Base-by-base conservation (phyloP, 768 basidiomycete species). In the Crucibulum laeve region DNA sequence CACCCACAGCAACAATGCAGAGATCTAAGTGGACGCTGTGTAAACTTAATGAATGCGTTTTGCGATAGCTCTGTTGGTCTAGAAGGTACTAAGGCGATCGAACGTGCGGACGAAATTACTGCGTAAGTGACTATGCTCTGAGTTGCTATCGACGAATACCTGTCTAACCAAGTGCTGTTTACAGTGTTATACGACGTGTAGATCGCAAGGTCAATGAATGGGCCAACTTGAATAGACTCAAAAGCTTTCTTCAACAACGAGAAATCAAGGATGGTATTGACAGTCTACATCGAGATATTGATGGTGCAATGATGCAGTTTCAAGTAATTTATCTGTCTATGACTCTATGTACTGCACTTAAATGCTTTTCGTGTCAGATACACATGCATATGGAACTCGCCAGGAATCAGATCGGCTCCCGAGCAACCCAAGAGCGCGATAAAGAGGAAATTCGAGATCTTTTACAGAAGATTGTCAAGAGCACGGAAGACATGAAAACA, bases 251-350 rank as follows among this genome's bases (percentile, higher is more conserved):
- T 13, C 53, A 55, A 32, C 69, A 66, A 49, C 44, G 55, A 17
- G 69, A 69, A 38, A 68, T 74, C n/a, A 64, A 63, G 44, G 56
- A 67, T 25, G 70, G 66, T 1, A 62, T 74, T 32, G 63, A 67
- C 38, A 51, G 59, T 28, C 54, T 71, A 23, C 53, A 69, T 44
- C 60, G 55, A 21, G 62, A 70, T 34, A 61, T 74, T n/a, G 63
- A 68, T 35, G 52, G 48, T 23, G 61, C 60, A 21, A 58, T 64
- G 42, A 58, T 59, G 45, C 62, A 60, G 43, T 70, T 70, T 50
- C 59, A 58, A 26, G 70, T 71, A 44, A 40, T 60, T 56, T 6
- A 6, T 11, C 35, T 7, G 8, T 8, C 18, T 11, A 7, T 18
- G 3, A 10, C 25, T 15, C 4, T 13, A 15, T 25, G 21, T 32